A percentile compares a stretch with the other conserved stretches of the same genome.
These are phyloP conservation scores for carrot (Daucus carota) DNA, from an alignment of 129 eudicot genomes.

Conservation along the genomic window DNA sequence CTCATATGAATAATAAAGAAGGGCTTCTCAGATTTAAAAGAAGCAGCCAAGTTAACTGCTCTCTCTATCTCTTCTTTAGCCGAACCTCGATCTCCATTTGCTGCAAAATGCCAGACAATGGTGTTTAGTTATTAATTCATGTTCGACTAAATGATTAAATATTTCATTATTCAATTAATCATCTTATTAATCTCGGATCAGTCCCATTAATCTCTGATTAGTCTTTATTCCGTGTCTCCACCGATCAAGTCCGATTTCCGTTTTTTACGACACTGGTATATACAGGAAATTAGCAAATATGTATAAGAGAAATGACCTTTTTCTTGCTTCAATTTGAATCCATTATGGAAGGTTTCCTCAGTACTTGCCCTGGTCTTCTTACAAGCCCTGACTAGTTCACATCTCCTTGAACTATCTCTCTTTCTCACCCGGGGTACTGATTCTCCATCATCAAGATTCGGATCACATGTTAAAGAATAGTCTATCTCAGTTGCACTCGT, in stretches of 20 bases:
- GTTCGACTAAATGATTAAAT: no score
- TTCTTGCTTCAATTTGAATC: background rate
- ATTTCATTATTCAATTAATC: no score
- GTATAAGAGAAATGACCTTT: background rate
- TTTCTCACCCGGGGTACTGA: background rate
- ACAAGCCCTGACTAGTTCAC: background rate
- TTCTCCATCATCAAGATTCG: background rate
- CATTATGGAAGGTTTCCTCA: background rate
- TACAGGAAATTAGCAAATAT: background rate
- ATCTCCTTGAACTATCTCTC: no score
- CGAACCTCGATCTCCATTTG: background rate
- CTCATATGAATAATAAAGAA: slow-evolving; percentile 8
- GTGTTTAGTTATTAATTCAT: background rate
- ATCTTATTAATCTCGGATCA: no score
- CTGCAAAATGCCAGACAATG: background rate
- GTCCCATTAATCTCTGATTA: no score
- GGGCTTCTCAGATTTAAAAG: slow-evolving; percentile 18
- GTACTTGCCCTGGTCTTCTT: background rate
- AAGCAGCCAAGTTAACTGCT: slow-evolving; percentile 18
- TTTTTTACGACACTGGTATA: no score
- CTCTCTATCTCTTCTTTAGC: background rate
- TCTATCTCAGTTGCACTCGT: slow-evolving; percentile 14
- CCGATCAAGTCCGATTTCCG: no score
- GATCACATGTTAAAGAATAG: background rate
- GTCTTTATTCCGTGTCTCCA: no score